Conservation (phyloP, 768 basidiomycete species). For the Vararia minispora region DNA sequence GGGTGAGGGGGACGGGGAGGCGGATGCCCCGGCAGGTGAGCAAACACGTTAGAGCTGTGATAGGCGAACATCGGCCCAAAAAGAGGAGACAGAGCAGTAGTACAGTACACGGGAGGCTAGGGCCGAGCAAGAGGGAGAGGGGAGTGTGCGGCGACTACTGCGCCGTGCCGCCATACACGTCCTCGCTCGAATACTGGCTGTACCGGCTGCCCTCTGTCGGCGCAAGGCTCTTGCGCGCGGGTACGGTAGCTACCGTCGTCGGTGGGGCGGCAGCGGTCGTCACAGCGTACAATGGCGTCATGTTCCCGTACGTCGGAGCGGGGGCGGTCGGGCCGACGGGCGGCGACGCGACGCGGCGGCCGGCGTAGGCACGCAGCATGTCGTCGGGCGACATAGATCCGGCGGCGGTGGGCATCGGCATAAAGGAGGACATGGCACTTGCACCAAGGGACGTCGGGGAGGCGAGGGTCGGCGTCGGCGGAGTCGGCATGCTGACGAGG, state of each 20-base stretch:
- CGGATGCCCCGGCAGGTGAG: too few species aligned
- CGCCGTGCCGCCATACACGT: constrained; percentile 20
- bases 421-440: constrained; percentile 24
- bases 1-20: too few species aligned
- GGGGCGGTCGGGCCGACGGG: constrained; percentile 16
- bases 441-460: constrained; percentile 17
- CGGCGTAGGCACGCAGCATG: constrained; percentile 67
- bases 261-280: constrained; percentile 3
- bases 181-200: constrained; percentile 15
- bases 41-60: too few species aligned
- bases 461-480: constrained; percentile 24
- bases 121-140: too few species aligned
- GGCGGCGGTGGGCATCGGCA: constrained; percentile 32
- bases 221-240: constrained; percentile 14
- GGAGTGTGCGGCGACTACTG: too few species aligned
- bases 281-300: constrained; percentile 25
- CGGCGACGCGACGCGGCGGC: constrained; percentile 27
- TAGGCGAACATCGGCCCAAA: too few species aligned
- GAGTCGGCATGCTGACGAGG: constrained; percentile 16
- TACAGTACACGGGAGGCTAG: too few species aligned
- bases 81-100: too few species aligned
- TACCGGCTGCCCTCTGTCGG: constrained; percentile 19
- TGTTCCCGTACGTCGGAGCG: constrained; percentile 18
- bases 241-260: neutral
- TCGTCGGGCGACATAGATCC: constrained; percentile 54